Conservation (phyloP, 192 early-diverging fungal genomes). For the Phlyctochytrium bullatum region DNA sequence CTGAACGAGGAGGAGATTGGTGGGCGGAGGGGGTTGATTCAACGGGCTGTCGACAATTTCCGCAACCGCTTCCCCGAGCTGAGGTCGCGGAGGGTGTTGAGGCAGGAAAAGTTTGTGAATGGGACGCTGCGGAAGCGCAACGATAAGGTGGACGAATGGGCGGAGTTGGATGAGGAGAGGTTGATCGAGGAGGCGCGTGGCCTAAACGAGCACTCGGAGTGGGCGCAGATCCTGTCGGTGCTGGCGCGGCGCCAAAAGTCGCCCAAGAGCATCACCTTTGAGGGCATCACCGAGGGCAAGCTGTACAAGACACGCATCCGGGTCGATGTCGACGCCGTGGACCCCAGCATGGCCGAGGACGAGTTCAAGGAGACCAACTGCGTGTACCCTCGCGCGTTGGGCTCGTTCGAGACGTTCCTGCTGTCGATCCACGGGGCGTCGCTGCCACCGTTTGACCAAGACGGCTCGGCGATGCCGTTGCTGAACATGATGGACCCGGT, state of each 20-base stretch:
- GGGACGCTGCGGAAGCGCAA: slow-evolving; percentile 53
- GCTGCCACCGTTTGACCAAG: not conserved
- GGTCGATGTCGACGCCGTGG: slow-evolving; percentile 51
- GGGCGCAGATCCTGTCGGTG: not conserved
- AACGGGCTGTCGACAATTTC: slow-evolving; percentile 79
- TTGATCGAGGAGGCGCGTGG: not conserved
- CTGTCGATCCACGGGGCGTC: not conserved
- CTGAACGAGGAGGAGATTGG: slow-evolving; percentile 66
- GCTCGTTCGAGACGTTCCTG: slow-evolving; percentile 3
- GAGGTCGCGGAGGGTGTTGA: slow-evolving; percentile 69
- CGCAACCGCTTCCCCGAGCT: slow-evolving; percentile 57
- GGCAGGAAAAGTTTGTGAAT: slow-evolving; percentile 68
- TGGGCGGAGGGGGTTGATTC: slow-evolving; percentile 73
- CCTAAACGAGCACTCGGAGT: not conserved
- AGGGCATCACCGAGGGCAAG: slow-evolving; percentile 30
- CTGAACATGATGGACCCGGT: slow-evolving; percentile 22
- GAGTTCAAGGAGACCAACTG: slow-evolving; percentile 53
- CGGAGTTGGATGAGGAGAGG: not conserved
- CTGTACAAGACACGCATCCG: slow-evolving; percentile 38
- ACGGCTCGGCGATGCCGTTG: not conserved
- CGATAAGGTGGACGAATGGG: slow-evolving; percentile 5
- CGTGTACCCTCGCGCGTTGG: slow-evolving; percentile 43
- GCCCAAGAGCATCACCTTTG: slow-evolving; percentile 24
- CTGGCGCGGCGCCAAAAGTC: slow-evolving; percentile 6
- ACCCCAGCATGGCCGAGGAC: slow-evolving; percentile 31